Conservation (phyloP, 768 basidiomycete genomes). For the Boletus reticulatus region DNA sequence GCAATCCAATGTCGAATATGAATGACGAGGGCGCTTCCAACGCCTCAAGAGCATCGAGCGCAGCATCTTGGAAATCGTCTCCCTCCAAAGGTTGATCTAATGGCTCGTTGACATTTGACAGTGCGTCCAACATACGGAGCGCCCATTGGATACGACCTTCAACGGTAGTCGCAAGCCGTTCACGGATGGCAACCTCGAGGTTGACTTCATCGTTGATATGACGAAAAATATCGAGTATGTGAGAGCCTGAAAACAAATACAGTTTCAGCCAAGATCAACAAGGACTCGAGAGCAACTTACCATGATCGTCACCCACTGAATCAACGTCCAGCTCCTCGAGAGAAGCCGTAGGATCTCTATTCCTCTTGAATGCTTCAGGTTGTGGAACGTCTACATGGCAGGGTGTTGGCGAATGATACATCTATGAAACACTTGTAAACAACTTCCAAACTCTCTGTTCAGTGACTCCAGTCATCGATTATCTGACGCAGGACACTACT, state of each 20-base stretch:
- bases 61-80: slow-evolving; percentile 39
- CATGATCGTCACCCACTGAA: slow-evolving; percentile 9
- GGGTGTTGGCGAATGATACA: slow-evolving; percentile 20
- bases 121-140: slow-evolving; percentile 36
- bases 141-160: slow-evolving; percentile 49
- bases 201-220: slow-evolving; percentile 38
- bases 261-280: background rate
- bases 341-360: slow-evolving; percentile 2
- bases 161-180: slow-evolving; percentile 40
- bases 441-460: background rate
- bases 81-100: slow-evolving; percentile 19
- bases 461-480: too few species aligned
- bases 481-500: too few species aligned
- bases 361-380: slow-evolving; percentile 9
- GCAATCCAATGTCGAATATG: slow-evolving; percentile 29
- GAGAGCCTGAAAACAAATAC: slow-evolving; percentile 10
- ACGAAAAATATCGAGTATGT: slow-evolving; percentile 11
- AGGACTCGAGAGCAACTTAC: slow-evolving; percentile 11
- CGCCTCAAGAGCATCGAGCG: slow-evolving; percentile 42
- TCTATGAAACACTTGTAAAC: slow-evolving; percentile 10
- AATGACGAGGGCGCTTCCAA: slow-evolving; percentile 39
- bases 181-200: slow-evolving; percentile 42
- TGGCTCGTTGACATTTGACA: slow-evolving; percentile 21
- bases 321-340: slow-evolving; percentile 12
- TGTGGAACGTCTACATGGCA: slow-evolving; percentile 14